A percentile compares a stretch with the other conserved stretches of the same genome.
These are phyloP conservation scores for Auricularia sp. DNA, from an alignment of 768 basidiomycete genomes.

Conservation along the genomic window DNA sequence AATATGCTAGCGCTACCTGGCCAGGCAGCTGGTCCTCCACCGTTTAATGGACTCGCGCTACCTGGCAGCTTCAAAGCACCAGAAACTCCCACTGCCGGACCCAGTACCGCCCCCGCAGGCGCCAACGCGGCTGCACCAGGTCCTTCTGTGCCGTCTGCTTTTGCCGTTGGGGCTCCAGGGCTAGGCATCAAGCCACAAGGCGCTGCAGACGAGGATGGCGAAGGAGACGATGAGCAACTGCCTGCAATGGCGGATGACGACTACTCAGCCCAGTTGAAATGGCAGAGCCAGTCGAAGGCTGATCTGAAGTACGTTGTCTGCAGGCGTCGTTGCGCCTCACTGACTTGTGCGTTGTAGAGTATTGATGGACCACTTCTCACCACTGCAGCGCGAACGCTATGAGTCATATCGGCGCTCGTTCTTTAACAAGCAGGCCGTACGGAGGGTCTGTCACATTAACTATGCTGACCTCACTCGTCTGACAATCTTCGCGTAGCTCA, in stretches of 20 bases:
- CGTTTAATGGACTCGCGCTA: neutral
- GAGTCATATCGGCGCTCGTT: conserved; percentile 82
- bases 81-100: neutral
- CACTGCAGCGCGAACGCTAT: conserved; percentile 78
- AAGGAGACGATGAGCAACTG: conserved; percentile 67
- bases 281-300: conserved; percentile 82
- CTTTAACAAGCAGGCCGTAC: conserved; percentile 70
- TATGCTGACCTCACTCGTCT: neutral
- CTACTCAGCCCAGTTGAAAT: conserved; percentile 72
- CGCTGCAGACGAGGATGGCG: conserved; percentile 19
- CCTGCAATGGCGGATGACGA: conserved; percentile 87
- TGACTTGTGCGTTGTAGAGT: conserved; percentile 37
- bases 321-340: neutral
- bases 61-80: neutral
- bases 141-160: neutral
- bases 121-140: neutral
- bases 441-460: conserved; percentile 43
- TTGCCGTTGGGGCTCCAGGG: neutral
- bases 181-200: neutral
- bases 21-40: neutral
- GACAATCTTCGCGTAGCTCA: conserved; percentile 40
- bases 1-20: too few species aligned
- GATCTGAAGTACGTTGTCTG: conserved; percentile 56
- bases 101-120: neutral
- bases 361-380: conserved; percentile 79